Base-by-base conservation (phyloP, 2,329 filamentous ascomycete species). In the Penicillium sp. region DNA sequence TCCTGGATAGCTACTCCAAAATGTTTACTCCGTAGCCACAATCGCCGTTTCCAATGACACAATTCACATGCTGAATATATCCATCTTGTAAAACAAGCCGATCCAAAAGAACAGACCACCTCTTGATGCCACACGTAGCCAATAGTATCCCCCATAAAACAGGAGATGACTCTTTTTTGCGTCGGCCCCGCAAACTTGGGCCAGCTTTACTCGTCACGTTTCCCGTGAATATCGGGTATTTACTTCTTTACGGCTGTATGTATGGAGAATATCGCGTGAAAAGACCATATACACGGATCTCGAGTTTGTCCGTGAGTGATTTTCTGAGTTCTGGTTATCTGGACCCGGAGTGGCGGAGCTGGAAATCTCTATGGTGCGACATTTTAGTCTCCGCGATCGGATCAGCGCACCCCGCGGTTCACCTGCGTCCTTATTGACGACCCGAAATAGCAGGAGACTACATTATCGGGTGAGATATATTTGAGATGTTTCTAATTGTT, bases 151-250 rank as follows among this genome's bases (percentile, higher is more conserved):
- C 17, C 26, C 33, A 2, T 17, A 8, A 19, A n/a, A 8, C 19
- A 30, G 17, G 9, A 44, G 30, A 17, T 38, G 22, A 15, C 24
- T 12, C 22, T 10, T 40, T 13, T 33, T 56, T 51, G 35, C 10
- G n/a, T 33, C 33, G 5, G 10, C n/a, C 9, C n/a, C 42, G 17
- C 37, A 37, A 22, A 24, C 12, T 4, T 49, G 38, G 35, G 15
- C 24, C 15, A 24, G 17, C 6, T 15, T 35, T 40, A 68, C 59
- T 65, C 57, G 60, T 55, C 57, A 61, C 10, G 60, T 66, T 67
- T 26, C 51, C 17, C 40, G 17, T 19, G 19, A 22, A 53, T 40
- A 19, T 58, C 59, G 62, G 24, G 57, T 49, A 15, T 47, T 54
- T 12, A 15, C 45, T 49, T 17, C n/a, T 49, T 26, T 30, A 30